Evolutionary conservation across 176 grass and related monocot species (phyloP).

Genomic region (Musa troglodytarum): DNA sequence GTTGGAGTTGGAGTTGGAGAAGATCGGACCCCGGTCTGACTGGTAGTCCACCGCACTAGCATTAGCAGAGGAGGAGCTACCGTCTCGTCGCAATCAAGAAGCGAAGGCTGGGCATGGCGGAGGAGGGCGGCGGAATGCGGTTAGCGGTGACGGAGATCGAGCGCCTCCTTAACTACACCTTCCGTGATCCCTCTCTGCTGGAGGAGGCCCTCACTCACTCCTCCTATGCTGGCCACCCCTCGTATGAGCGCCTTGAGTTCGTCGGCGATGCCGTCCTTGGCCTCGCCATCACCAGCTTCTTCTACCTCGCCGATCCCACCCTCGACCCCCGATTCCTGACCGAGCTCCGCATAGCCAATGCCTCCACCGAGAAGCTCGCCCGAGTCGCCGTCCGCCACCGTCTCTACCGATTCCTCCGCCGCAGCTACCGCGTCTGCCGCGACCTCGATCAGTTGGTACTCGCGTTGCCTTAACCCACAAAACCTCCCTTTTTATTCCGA

Average conservation of each 20-base stretch:
- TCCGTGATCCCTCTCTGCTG: conserved; percentile 40
- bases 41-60: too few relatives aligned
- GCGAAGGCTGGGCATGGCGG: too few relatives aligned
- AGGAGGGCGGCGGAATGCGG: not conserved
- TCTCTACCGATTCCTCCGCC: conserved; percentile 46
- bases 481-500: too few relatives aligned
- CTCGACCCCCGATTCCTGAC: conserved; percentile 48
- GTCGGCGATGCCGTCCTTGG: conserved; percentile 51
- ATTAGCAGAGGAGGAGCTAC: too few relatives aligned
- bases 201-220: conserved; percentile 65
- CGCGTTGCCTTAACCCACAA: too few relatives aligned
- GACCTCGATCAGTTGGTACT: conserved; percentile 46
- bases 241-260: conserved; percentile 72
- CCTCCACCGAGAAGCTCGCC: conserved; percentile 66
- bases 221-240: conserved; percentile 28
- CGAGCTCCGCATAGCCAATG: conserved; percentile 51
- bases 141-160: conserved; percentile 26
- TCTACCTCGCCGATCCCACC: conserved; percentile 37
- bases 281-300: conserved; percentile 44
- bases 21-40: too few relatives aligned
- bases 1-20: too few relatives aligned
- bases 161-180: conserved; percentile 43
- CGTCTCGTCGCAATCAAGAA: too few relatives aligned
- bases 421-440: conserved; percentile 26
- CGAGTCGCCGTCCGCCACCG: conserved; percentile 48